Conservation (phyloP, 75 land plant species). For the Cunninghamia lanceolata region DNA sequence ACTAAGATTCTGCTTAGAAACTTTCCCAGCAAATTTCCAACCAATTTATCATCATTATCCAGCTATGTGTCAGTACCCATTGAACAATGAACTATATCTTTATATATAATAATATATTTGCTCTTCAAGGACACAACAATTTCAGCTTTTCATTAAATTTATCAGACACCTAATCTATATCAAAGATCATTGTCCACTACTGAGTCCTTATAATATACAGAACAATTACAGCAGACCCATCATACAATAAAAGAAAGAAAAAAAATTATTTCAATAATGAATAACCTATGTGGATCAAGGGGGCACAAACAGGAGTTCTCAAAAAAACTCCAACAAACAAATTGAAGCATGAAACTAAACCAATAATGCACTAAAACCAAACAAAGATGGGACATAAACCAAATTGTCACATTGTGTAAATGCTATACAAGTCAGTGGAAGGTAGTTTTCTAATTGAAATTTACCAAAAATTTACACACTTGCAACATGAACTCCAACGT, state of each 20-base stretch:
- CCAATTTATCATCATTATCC: background rate
- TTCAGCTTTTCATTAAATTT: background rate
- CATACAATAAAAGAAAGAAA: background rate
- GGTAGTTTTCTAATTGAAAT: background rate
- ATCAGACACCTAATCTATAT: background rate
- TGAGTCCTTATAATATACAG: background rate
- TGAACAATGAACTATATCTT: background rate
- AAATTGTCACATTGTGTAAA: background rate
- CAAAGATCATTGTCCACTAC: background rate
- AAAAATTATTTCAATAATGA: background rate
- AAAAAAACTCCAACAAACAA: background rate
- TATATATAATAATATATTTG: background rate
- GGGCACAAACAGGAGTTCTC: background rate
- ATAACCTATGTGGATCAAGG: background rate
- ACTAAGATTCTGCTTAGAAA: background rate
- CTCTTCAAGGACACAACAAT: background rate
- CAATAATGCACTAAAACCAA: too few relatives aligned
- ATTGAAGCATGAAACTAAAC: too few relatives aligned
- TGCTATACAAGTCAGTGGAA: background rate
- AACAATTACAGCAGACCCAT: background rate
- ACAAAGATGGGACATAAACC: background rate
- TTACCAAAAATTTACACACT: background rate
- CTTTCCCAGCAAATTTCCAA: background rate
- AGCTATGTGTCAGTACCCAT: background rate
- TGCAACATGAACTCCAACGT: background rate